These are phyloP conservation scores for Biscutella laevigata DNA, from an alignment of 441 rosid species.

Conservation along the genomic window DNA sequence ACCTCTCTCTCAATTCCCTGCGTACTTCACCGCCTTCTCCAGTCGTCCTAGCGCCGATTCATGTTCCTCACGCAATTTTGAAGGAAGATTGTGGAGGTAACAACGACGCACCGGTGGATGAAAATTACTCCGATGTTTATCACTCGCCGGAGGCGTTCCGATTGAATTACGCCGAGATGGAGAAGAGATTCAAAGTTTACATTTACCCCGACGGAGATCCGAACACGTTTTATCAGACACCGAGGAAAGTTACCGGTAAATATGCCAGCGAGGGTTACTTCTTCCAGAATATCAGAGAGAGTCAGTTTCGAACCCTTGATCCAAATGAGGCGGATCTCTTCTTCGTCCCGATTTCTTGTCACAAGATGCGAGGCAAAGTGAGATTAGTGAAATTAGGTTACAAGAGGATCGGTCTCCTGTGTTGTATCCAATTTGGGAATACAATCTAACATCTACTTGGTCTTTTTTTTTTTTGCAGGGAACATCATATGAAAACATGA, in stretches of 20 bases:
- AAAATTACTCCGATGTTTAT: slow-evolving; percentile 40
- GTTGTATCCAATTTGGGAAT: neutral
- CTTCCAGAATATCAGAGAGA: slow-evolving; percentile 81
- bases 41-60: neutral
- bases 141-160: slow-evolving; percentile 54
- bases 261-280: slow-evolving; percentile 96
- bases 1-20: slow-evolving; percentile 57
- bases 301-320: slow-evolving; percentile 57
- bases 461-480: slow-evolving; percentile 41
- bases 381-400: neutral
- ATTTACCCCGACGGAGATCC: slow-evolving; percentile 94
- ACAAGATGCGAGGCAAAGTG: slow-evolving; percentile 99
- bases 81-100: neutral
- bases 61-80: slow-evolving; percentile 18
- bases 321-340: slow-evolving; percentile 80
- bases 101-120: slow-evolving; percentile 19
- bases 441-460: neutral
- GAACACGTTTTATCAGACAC: slow-evolving; percentile 72
- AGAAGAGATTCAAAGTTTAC: slow-evolving; percentile 62
- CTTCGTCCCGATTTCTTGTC: slow-evolving; percentile 85
- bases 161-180: slow-evolving; percentile 71
- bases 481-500: slow-evolving; percentile 88
- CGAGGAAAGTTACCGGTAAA: slow-evolving; percentile 86
- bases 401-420: too few relatives aligned
- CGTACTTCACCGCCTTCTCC: slow-evolving; percentile 29